Percentiles rank a stretch among this genome's conserved stretches.
These are phyloP conservation scores for Rhinocladiella similis DNA, from an alignment of 2,329 filamentous ascomycete species.

Conservation along the genomic window DNA sequence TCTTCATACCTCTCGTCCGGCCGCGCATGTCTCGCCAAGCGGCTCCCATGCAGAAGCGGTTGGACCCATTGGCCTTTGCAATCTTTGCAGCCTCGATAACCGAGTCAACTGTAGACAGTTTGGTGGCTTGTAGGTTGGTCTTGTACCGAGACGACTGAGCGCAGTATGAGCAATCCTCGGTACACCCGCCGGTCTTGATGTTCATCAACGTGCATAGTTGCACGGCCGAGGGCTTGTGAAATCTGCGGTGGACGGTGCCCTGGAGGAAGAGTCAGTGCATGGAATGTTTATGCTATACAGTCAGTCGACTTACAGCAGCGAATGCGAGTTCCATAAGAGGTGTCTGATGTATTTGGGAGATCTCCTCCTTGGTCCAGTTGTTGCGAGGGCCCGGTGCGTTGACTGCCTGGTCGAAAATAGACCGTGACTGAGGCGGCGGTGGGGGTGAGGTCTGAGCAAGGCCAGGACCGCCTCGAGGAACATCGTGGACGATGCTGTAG, in stretches of 20 bases:
- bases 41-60: conserved; percentile 92
- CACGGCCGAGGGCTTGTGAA: conserved; percentile 79
- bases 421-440: conserved; percentile 17
- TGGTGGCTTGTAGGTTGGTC: conserved; percentile 76
- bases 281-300: not conserved
- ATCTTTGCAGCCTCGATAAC: conserved; percentile 76
- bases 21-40: conserved; percentile 94
- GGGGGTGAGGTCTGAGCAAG: conserved; percentile 22
- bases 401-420: conserved; percentile 52
- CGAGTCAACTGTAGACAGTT: conserved; percentile 71
- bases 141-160: conserved; percentile 81
- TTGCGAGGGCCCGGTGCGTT: conserved; percentile 63
- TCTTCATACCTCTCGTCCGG: conserved; percentile 77
- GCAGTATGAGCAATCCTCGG: conserved; percentile 91
- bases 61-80: conserved; percentile 81
- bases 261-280: conserved; percentile 37
- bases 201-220: conserved; percentile 96
- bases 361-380: conserved; percentile 80
- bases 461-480: conserved; percentile 22
- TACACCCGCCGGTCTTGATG: conserved; percentile 92
- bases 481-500: conserved; percentile 31
- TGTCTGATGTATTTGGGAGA: conserved; percentile 76
- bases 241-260: conserved; percentile 77
- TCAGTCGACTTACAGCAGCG: conserved; percentile 62
- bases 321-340: conserved; percentile 77